These are phyloP conservation scores for Alternaria arbusti DNA, from an alignment of 2,329 filamentous ascomycete genomes.

Conservation along the genomic window DNA sequence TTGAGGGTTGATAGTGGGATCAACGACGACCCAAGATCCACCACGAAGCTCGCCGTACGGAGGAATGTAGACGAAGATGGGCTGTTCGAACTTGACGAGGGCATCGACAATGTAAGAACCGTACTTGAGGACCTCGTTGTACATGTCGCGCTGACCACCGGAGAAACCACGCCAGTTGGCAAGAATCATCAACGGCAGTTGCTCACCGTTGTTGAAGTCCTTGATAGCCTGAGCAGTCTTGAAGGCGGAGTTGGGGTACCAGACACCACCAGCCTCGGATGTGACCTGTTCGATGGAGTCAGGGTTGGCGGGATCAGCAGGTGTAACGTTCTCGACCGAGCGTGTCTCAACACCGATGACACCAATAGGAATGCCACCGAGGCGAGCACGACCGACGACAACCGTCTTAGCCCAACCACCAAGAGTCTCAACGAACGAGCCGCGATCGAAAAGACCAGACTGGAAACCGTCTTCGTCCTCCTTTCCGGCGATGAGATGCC, in stretches of 20 bases:
- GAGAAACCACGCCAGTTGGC: conserved; percentile 99
- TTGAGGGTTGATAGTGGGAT: conserved; percentile 95
- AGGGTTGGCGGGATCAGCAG: conserved; percentile 95
- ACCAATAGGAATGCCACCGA: conserved; percentile 97
- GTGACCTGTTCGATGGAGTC: conserved; percentile 96
- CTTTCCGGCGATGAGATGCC: conserved; percentile 90
- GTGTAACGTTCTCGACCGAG: conserved; percentile 94
- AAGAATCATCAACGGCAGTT: conserved; percentile 97
- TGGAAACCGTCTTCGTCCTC: conserved; percentile 85
- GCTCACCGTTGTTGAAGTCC: conserved; percentile 99
- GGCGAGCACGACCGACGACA: conserved; percentile 92
- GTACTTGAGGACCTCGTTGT: conserved; percentile 99
- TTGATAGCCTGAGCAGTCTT: conserved; percentile 99
- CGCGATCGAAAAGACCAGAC: conserved; percentile 92
- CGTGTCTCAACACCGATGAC: conserved; percentile 97
- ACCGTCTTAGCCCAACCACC: conserved; percentile 97
- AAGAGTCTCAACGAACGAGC: conserved; percentile 95
- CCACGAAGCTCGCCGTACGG: conserved; percentile 95
- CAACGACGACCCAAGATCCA: conserved; percentile 98
- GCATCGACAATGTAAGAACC: conserved; percentile 99
- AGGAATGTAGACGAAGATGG: conserved; percentile 98
- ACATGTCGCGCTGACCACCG: conserved; percentile 99
- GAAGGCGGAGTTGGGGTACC: conserved; percentile 99
- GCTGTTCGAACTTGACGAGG: conserved; percentile 97
- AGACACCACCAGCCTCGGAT: conserved; percentile 96